Base-by-base conservation (phyloP, 75 land plant species). In the Adiantum capillusveneris region DNA sequence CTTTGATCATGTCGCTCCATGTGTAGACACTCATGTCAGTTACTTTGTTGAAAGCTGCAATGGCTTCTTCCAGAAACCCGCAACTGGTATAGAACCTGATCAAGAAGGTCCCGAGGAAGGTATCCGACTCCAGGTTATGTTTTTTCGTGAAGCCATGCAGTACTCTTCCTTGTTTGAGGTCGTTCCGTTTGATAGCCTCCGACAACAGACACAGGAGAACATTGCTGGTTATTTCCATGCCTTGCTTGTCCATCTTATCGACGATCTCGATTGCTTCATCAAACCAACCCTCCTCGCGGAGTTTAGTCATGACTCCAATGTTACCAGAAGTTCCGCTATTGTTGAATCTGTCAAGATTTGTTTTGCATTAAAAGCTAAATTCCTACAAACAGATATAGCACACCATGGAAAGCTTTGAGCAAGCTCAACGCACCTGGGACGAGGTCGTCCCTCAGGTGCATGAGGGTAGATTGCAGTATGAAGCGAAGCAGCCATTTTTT, bases 261-360 rank as follows among this genome's bases (percentile, higher is more conserved):
- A 46, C 49, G n/a, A 46, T 46, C 17, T 46, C 49, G 5, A 46
- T 46, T 46, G 49, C 49, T 14, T 46, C 49, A n/a, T 46, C 49
- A 46, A 46, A 46, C 49, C 49, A 46, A 6, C 49, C 49, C 17
- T 46, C 49, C 17, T 46, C 49, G 5, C 49, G 49, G n/a, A 46
- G 49, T 17, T 46, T 46, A 2, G 49, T 46, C 49, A 46, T 46
- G 49, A 46, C 49, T 2, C 49, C 49, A 46, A 46, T 46, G 49
- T 46, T 46, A 6, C 49, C 49, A n/a, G 49, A 46, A n/a, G 49
- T n/a, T n/a, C 49, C 49, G 14, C 49, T 46, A 20, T 20, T 46
- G 17, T 46, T 46, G 5, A 34, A 5, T 9, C 37, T 34, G 37
- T 34, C 9, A 34, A 34, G 9, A 34, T n/a, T n/a, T n/a, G n/a